A percentile compares a stretch with the other conserved stretches of the same genome.
Evolutionary conservation across 2,329 filamentous ascomycete genomes (phyloP).

Genomic region (Helminthosporium solani): DNA sequence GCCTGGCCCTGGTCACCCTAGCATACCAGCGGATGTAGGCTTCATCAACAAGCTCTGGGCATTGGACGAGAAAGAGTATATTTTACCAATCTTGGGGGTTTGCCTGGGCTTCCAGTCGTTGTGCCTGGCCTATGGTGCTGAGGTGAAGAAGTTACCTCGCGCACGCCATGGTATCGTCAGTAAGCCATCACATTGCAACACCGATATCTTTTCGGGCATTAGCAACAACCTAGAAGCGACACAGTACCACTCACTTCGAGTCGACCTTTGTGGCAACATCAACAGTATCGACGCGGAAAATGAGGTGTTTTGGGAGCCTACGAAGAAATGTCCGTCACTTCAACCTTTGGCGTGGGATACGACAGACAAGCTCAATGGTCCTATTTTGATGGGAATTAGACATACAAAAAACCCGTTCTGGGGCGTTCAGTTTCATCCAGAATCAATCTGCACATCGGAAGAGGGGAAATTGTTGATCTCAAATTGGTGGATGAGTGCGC

Average conservation of each 20-base stretch:
- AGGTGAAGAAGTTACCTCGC: conserved; percentile 61
- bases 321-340: conserved; percentile 23
- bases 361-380: conserved; percentile 44
- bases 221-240: conserved; percentile 62
- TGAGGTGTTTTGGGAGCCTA: conserved; percentile 28
- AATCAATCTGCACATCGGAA: conserved; percentile 74
- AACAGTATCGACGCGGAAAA: conserved; percentile 13
- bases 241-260: conserved; percentile 66
- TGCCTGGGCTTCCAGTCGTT: conserved; percentile 84
- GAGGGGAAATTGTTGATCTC: conserved; percentile 62
- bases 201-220: conserved; percentile 64
- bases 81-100: conserved; percentile 77
- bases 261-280: conserved; percentile 15
- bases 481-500: conserved; percentile 70
- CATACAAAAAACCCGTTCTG: conserved; percentile 69
- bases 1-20: conserved; percentile 79
- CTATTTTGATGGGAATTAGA: conserved; percentile 68
- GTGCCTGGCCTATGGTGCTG: conserved; percentile 63
- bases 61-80: conserved; percentile 54
- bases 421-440: conserved; percentile 83
- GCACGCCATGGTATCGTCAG: conserved; percentile 79
- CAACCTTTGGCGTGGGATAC: conserved; percentile 44
- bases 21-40: conserved; percentile 68
- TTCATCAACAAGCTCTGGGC: conserved; percentile 73
- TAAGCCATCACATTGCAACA: conserved; percentile 57